Evolutionary conservation across 2,329 filamentous ascomycete genomes (phyloP).

Genomic region (Paecilomyces niveus): DNA sequence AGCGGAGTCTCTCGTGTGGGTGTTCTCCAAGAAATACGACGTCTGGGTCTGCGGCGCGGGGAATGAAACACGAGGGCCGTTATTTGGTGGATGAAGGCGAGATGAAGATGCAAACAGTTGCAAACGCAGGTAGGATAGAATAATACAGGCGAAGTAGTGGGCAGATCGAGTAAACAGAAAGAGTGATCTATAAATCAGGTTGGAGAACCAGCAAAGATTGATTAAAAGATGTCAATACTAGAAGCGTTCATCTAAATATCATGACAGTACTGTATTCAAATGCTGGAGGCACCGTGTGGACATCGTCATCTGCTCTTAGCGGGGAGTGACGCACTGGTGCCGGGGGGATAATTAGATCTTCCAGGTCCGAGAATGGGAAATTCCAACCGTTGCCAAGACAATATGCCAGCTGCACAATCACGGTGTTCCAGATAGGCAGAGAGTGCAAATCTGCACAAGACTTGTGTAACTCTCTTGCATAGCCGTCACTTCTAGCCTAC

Average conservation of each 20-base stretch:
- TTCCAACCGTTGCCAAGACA: neutral
- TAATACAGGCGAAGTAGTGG: conserved; percentile 1
- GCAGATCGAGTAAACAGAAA: neutral
- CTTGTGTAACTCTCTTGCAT: neutral
- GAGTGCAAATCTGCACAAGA: neutral
- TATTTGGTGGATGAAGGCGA: conserved; percentile 7
- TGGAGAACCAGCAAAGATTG: neutral
- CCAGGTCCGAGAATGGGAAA: neutral
- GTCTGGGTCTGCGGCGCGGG: neutral
- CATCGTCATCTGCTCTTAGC: neutral
- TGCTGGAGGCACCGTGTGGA: neutral
- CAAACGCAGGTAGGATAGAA: conserved; percentile 13
- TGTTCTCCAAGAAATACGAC: neutral
- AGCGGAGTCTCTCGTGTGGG: neutral
- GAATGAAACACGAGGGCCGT: neutral
- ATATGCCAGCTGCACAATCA: neutral
- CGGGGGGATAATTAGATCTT: neutral
- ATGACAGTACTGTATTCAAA: neutral
- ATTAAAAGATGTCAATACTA: neutral
- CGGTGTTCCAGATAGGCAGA: neutral
- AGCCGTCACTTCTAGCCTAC: neutral
- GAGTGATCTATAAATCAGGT: neutral
- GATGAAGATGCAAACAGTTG: conserved; percentile 23
- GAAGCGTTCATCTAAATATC: neutral
- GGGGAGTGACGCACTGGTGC: neutral